A percentile compares a stretch with the other conserved stretches of the same genome.
Evolutionary conservation across 805 yeast genomes (phyloP).

Genomic region (Ogataea salicorniae): DNA sequence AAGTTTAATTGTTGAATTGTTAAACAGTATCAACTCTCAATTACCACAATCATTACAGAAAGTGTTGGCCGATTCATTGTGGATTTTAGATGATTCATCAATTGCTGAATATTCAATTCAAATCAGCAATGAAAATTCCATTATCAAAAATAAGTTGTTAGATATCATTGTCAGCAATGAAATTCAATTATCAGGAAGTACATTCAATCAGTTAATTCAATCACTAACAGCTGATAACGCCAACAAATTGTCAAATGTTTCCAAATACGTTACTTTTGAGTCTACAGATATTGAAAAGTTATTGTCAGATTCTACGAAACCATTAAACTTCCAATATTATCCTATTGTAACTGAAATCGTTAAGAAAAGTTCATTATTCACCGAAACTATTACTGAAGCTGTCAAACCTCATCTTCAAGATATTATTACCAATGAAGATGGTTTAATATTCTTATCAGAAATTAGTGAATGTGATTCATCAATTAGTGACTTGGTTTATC

Average conservation of each 20-base stretch:
- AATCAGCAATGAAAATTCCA: not conserved
- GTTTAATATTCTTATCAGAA: constrained; percentile 5
- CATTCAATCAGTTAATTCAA: constrained; percentile 1
- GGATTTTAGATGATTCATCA: constrained; percentile 14
- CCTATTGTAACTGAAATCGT: not conserved
- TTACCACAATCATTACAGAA: not conserved
- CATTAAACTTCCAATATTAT: not conserved
- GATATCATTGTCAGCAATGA: constrained; percentile 1
- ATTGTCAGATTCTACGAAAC: no score
- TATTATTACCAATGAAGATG: not conserved
- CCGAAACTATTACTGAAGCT: not conserved
- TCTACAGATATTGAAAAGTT: no score
- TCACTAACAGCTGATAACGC: not conserved
- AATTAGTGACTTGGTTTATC: not conserved
- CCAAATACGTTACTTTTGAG: not conserved
- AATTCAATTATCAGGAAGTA: not conserved
- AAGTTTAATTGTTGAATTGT: not conserved
- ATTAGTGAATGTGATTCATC: not conserved
- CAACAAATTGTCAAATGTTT: not conserved
- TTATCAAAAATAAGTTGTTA: constrained; percentile 1
- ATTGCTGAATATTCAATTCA: constrained; percentile 2
- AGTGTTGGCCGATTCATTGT: constrained; percentile 14
- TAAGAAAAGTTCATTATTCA: not conserved
- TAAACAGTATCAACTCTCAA: not conserved
- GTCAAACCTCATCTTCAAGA: not conserved